These are phyloP conservation scores for Chimonanthus salicifolius DNA, from an alignment of 164 flowering plant species.

Conservation along the genomic window DNA sequence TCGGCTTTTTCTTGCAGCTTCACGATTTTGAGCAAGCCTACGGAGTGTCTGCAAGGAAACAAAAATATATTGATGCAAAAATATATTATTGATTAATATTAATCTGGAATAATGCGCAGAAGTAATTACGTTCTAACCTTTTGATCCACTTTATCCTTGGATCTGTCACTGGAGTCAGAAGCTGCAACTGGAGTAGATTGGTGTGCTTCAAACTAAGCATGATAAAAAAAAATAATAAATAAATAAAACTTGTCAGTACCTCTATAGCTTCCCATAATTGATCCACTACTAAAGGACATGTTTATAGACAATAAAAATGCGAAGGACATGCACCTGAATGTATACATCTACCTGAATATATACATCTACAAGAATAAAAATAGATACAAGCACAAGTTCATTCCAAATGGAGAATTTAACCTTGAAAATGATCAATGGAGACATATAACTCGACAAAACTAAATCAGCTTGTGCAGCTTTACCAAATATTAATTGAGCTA, in stretches of 20 bases:
- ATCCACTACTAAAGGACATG: not conserved
- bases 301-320: not conserved
- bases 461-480: too few relatives aligned
- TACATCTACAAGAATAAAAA: not conserved
- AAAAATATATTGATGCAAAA: not conserved
- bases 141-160: slow-evolving; percentile 81
- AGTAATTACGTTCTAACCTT: slow-evolving; percentile 41
- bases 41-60: slow-evolving; percentile 61
- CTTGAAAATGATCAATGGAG: too few relatives aligned
- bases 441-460: too few relatives aligned
- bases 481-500: too few relatives aligned
- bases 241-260: not conserved
- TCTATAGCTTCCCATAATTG: not conserved
- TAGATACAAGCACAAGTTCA: not conserved
- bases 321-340: not conserved
- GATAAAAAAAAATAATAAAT: not conserved
- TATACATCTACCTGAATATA: not conserved
- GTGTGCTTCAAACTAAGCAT: slow-evolving; percentile 53
- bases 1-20: slow-evolving; percentile 98
- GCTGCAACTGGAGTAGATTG: slow-evolving; percentile 33
- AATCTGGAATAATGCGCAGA: not conserved
- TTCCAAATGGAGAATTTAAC: not conserved
- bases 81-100: not conserved
- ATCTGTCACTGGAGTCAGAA: slow-evolving; percentile 83
- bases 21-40: slow-evolving; percentile 98